phyloP scores from a whole-genome alignment of 2,329 filamentous ascomycete species.

The Cytospora piceicola region DNA sequence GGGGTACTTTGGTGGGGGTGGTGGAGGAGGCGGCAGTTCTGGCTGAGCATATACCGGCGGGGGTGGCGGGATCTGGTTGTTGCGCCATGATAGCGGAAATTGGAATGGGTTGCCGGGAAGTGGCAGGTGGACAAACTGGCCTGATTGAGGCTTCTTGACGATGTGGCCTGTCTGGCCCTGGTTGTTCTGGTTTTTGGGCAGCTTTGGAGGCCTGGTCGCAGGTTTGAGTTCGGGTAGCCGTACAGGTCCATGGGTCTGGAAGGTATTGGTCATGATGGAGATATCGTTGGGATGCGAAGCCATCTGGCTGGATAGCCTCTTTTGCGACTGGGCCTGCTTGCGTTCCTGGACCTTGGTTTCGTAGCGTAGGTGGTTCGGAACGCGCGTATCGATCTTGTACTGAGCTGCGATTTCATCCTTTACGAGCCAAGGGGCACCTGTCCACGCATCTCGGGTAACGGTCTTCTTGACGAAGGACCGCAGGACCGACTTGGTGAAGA shows the following conservation, averaged over 20 bases:
- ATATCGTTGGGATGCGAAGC: slow-evolving; percentile 45
- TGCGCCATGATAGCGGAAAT: slow-evolving; percentile 48
- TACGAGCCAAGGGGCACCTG: slow-evolving; percentile 94
- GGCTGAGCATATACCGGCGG: slow-evolving; percentile 46
- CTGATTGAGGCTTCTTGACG: slow-evolving; percentile 44
- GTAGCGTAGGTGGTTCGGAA: slow-evolving; percentile 81
- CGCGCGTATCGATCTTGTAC: slow-evolving; percentile 85
- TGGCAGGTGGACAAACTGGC: slow-evolving; percentile 44
- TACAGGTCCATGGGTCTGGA: slow-evolving; percentile 51
- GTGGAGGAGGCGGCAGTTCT: slow-evolving; percentile 62
- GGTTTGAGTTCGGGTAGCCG: slow-evolving; percentile 76
- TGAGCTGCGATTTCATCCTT: slow-evolving; percentile 81
- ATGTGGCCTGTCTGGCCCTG: slow-evolving; percentile 38
- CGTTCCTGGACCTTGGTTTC: slow-evolving; percentile 79
- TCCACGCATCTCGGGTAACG: slow-evolving; percentile 89
- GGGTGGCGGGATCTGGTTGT: slow-evolving; percentile 47
- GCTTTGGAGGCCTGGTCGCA: slow-evolving; percentile 70
- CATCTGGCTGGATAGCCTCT: slow-evolving; percentile 52
- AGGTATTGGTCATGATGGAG: slow-evolving; percentile 43
- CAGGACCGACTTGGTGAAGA: slow-evolving; percentile 93
- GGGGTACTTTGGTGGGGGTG: slow-evolving; percentile 86
- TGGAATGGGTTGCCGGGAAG: slow-evolving; percentile 53
- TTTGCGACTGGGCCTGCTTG: slow-evolving; percentile 71
- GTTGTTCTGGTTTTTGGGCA: slow-evolving; percentile 67
- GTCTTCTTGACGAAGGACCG: slow-evolving; percentile 95